Conservation (phyloP, 2,329 filamentous ascomycete genomes). For the Exophiala sp. region DNA sequence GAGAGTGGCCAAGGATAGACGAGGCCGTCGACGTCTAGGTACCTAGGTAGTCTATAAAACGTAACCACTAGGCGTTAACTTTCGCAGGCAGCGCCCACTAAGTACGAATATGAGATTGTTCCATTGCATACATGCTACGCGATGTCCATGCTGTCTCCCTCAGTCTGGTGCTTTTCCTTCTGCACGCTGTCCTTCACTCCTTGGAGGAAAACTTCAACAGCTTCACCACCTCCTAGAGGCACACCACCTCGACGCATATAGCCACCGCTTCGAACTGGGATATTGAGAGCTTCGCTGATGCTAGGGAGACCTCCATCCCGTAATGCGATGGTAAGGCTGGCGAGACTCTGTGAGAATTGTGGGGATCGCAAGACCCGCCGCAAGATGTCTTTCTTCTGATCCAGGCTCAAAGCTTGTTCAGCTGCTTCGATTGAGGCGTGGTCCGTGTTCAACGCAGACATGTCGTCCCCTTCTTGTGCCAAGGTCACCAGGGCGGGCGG, state of each 20-base stretch:
- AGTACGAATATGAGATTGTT: too few species aligned
- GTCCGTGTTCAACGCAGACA: slow-evolving; percentile 63
- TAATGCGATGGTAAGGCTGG: slow-evolving; percentile 80
- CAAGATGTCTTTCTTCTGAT: slow-evolving; percentile 76
- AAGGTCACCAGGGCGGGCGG: slow-evolving; percentile 76
- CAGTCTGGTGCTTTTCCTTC: slow-evolving; percentile 25
- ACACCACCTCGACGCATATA: slow-evolving; percentile 73
- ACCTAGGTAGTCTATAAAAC: too few species aligned
- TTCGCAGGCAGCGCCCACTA: too few species aligned
- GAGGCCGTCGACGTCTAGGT: too few species aligned
- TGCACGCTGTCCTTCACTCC: slow-evolving; percentile 76
- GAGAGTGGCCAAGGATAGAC: too few species aligned
- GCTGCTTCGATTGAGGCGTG: slow-evolving; percentile 68
- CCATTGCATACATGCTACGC: slow-evolving; percentile 25
- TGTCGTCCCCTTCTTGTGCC: slow-evolving; percentile 63
- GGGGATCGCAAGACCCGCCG: slow-evolving; percentile 81
- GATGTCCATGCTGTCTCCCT: slow-evolving; percentile 42
- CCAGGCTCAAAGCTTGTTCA: slow-evolving; percentile 66
- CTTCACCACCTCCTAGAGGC: slow-evolving; percentile 81
- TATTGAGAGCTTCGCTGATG: slow-evolving; percentile 78
- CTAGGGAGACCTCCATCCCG: slow-evolving; percentile 87
- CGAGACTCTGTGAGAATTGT: slow-evolving; percentile 83
- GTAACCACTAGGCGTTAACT: too few species aligned
- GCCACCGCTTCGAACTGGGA: slow-evolving; percentile 80
- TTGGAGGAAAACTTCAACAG: slow-evolving; percentile 85